Evolutionary conservation across 2,329 filamentous ascomycete genomes (phyloP).

Genomic region (Coniochaeta sp.): DNA sequence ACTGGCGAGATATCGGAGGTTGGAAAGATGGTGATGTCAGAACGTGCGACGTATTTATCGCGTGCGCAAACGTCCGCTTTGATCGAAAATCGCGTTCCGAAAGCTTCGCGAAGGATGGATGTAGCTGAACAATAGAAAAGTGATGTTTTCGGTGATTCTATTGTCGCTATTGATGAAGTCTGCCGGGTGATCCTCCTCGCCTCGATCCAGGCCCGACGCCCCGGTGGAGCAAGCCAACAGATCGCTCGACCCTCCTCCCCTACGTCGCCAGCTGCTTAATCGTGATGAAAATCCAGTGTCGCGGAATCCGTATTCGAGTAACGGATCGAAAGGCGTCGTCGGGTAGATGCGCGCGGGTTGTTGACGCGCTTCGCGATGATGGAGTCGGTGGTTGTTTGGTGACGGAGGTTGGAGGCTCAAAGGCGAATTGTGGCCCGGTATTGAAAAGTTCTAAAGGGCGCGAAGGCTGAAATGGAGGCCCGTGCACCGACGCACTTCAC

Average conservation of each 20-base stretch:
- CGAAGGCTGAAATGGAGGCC: constrained; percentile 4
- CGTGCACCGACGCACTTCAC: background rate
- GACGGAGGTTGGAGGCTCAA: constrained; percentile 19
- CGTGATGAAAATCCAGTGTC: constrained; percentile 27
- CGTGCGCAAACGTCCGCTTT: background rate
- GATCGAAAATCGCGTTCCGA: constrained; percentile 4
- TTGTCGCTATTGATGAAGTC: constrained; percentile 6
- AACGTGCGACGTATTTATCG: background rate
- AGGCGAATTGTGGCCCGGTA: constrained; percentile 12
- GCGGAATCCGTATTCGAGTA: constrained; percentile 25
- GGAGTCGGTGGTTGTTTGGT: constrained; percentile 32
- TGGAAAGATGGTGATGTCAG: background rate
- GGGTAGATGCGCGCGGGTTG: constrained; percentile 32
- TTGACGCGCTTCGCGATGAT: constrained; percentile 46
- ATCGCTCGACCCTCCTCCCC: constrained; percentile 29
- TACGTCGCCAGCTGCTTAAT: constrained; percentile 36
- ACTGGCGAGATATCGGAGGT: background rate
- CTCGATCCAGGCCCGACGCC: constrained; percentile 21
- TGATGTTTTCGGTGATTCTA: background rate
- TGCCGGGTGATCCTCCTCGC: constrained; percentile 7
- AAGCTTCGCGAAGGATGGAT: constrained; percentile 4
- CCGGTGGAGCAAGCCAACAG: constrained; percentile 23
- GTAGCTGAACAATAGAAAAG: background rate
- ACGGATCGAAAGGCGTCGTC: constrained; percentile 22
- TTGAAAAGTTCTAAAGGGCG: constrained; percentile 21